Percentiles rank a stretch among this genome's conserved stretches.
phyloP scores from a whole-genome alignment of 1,284 basidiomycete species.

The Coriolopsis trogii region DNA sequence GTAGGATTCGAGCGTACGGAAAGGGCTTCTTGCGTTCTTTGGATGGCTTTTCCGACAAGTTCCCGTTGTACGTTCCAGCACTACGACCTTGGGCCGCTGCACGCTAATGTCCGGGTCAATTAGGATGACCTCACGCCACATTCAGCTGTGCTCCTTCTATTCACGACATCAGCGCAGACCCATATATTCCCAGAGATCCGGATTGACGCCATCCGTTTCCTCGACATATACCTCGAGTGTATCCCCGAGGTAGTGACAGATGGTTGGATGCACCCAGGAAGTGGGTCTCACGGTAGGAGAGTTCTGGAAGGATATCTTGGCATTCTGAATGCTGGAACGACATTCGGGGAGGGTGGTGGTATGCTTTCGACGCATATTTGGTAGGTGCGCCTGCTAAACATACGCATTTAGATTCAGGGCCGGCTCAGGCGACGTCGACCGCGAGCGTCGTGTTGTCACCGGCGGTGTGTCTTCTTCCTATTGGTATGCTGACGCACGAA shows the following conservation, averaged over 20 bases:
- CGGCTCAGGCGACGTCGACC: constrained; percentile 58
- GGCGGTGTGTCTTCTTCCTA: constrained; percentile 46
- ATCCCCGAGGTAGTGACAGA: constrained; percentile 71
- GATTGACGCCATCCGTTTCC: constrained; percentile 84
- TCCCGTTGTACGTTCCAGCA: constrained; percentile 48
- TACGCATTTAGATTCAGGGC: constrained; percentile 34
- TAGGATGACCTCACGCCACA: constrained; percentile 72
- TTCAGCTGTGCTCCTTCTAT: constrained; percentile 76
- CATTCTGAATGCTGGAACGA: constrained; percentile 67
- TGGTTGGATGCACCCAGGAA: constrained; percentile 60
- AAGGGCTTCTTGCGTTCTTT: constrained; percentile 60
- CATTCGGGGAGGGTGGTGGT: constrained; percentile 63
- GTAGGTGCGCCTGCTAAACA: neutral
- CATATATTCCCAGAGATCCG: constrained; percentile 95
- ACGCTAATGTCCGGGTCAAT: neutral
- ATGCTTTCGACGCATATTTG: constrained; percentile 3
- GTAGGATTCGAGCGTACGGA: constrained; percentile 69
- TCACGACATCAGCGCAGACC: constrained; percentile 89
- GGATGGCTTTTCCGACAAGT: constrained; percentile 75
- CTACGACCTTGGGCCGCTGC: neutral
- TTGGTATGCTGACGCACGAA: neutral
- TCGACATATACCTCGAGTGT: constrained; percentile 78
- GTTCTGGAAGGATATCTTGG: constrained; percentile 78
- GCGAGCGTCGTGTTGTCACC: constrained; percentile 67
- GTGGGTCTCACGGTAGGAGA: constrained; percentile 56